phyloP scores from a whole-genome alignment of 179 eudicot genomes.

The Vitellaria paradoxa region DNA sequence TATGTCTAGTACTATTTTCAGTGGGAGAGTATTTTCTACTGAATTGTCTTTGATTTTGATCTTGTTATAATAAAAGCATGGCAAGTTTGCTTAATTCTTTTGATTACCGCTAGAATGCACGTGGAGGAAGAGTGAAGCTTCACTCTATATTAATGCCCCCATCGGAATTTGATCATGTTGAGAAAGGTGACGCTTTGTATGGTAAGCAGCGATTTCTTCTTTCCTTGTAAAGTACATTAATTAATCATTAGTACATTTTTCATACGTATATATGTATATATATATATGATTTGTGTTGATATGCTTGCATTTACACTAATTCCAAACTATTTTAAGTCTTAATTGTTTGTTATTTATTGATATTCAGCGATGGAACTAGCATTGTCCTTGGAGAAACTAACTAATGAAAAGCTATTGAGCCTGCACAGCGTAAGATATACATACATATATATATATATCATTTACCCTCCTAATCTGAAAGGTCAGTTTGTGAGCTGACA shows the following conservation, averaged over 20 bases:
- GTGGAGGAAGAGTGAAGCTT: conserved; percentile 74
- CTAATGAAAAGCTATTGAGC: conserved; percentile 67
- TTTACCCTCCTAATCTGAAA: not conserved
- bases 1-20: no score
- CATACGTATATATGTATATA: not conserved
- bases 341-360: not conserved
- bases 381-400: conserved; percentile 79
- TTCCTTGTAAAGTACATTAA: no score
- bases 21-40: no score
- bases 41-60: no score
- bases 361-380: conserved; percentile 86
- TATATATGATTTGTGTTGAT: not conserved
- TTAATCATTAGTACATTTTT: no score
- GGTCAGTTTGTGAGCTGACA: not conserved
- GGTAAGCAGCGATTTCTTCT: conserved; percentile 36
- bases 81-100: not conserved
- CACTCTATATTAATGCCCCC: conserved; percentile 42
- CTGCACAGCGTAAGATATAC: conserved; percentile 53
- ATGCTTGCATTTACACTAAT: not conserved
- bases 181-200: conserved; percentile 73
- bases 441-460: not conserved
- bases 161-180: conserved; percentile 60
- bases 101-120: conserved; percentile 39
- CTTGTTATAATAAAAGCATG: not conserved
- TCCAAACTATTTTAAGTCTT: not conserved